Conservation (phyloP, 1,139 yeast species). For the Diutina neorugosa region DNA sequence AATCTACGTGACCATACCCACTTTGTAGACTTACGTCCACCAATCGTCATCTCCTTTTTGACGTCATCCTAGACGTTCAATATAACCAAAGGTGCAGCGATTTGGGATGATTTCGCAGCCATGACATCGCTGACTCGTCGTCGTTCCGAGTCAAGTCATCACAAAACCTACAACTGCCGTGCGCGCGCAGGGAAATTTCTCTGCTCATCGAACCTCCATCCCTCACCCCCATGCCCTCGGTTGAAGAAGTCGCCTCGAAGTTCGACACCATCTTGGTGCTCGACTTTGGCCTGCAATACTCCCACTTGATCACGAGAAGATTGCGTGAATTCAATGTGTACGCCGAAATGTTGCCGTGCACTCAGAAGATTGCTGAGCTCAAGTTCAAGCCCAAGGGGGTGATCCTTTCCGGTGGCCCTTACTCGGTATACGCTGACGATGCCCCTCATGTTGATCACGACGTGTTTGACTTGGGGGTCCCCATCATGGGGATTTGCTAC, state of each 20-base stretch:
- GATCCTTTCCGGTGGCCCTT: constrained; percentile 94
- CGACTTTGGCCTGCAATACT: constrained; percentile 97
- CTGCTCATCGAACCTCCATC: constrained; percentile 6
- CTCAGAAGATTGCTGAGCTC: constrained; percentile 87
- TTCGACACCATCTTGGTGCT: constrained; percentile 95
- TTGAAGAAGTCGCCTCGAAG: constrained; percentile 53
- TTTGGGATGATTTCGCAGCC: neutral
- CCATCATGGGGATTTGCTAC: constrained; percentile 94
- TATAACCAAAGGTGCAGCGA: too few relatives aligned
- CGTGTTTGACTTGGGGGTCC: constrained; percentile 80
- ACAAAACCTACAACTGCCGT: neutral
- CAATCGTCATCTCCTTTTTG: too few relatives aligned
- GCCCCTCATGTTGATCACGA: constrained; percentile 98
- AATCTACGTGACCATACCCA: too few relatives aligned
- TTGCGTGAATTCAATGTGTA: constrained; percentile 95
- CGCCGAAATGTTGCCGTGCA: constrained; percentile 99
- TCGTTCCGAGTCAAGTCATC: neutral
- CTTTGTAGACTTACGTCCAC: too few relatives aligned
- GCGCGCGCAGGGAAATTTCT: neutral
- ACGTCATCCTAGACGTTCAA: too few relatives aligned
- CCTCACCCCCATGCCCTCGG: constrained; percentile 3
- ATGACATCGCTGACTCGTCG: neutral
- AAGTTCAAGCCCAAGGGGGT: constrained; percentile 95
- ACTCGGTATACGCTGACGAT: constrained; percentile 89
- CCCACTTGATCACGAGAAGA: constrained; percentile 94